These are phyloP conservation scores for Schwanniomyces vanrijiae DNA, from an alignment of 805 yeast genomes.

Conservation along the genomic window DNA sequence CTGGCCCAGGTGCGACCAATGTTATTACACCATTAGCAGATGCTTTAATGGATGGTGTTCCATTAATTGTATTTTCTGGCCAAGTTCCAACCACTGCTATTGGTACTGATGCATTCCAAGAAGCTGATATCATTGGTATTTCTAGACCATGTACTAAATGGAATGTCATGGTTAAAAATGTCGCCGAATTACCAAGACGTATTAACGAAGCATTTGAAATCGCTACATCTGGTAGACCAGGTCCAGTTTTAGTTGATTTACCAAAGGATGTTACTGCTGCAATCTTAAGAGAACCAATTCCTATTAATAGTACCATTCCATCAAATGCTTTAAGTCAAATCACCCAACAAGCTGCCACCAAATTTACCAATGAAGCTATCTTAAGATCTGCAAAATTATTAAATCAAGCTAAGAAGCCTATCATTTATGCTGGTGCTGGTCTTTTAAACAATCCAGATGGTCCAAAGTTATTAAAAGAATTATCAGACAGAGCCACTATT, in stretches of 20 bases:
- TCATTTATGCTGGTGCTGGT: constrained; percentile 92
- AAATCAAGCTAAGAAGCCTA: constrained; percentile 82
- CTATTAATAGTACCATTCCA: constrained; percentile 75
- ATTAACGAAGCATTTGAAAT: constrained; percentile 98
- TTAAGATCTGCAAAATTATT: constrained; percentile 74
- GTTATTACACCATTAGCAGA: constrained; percentile 99
- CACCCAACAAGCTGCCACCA: constrained; percentile 68
- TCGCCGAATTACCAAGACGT: constrained; percentile 91
- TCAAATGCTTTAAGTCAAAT: constrained; percentile 67
- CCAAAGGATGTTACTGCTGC: constrained; percentile 98
- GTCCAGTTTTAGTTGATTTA: constrained; percentile 95
- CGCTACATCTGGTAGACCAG: constrained; percentile 95
- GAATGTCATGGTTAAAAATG: constrained; percentile 97
- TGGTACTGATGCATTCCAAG: constrained; percentile 99
- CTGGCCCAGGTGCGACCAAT: constrained; percentile 99
- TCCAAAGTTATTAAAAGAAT: constrained; percentile 73
- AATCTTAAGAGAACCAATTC: constrained; percentile 81
- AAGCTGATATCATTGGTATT: constrained; percentile 96
- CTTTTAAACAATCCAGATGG: constrained; percentile 77
- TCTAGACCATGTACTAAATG: constrained; percentile 97
- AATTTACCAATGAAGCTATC: constrained; percentile 73
- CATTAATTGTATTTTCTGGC: constrained; percentile 94
- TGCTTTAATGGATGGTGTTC: constrained; percentile 96
- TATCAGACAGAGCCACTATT: constrained; percentile 85
- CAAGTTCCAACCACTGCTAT: constrained; percentile 95